Evolutionary conservation across 2,329 filamentous ascomycete species (phyloP).

Genomic region (Anisogramma anomala): DNA sequence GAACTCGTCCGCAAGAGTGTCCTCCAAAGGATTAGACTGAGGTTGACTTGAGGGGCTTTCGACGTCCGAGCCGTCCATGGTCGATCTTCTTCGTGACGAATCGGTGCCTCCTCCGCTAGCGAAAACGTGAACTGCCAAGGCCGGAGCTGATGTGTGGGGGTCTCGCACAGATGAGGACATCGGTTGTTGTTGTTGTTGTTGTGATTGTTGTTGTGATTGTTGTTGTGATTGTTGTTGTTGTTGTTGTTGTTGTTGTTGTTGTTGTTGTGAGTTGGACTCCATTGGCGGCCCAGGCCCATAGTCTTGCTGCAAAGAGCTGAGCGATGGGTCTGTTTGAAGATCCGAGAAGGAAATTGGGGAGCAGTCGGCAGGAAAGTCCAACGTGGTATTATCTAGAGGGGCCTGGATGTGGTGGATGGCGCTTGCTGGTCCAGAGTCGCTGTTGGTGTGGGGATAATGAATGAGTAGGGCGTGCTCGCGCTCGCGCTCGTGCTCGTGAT

Average conservation of each 20-base stretch:
- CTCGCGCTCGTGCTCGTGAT: too few relatives aligned
- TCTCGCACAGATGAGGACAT: too few relatives aligned
- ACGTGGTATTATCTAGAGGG: conserved; percentile 31
- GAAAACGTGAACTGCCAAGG: conserved; percentile 26
- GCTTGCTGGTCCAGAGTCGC: too few relatives aligned
- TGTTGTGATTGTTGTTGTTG: too few relatives aligned
- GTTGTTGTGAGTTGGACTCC: conserved; percentile 22
- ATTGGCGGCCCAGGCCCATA: too few relatives aligned
- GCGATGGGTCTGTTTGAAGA: conserved; percentile 30
- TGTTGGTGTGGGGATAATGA: conserved; percentile 24
- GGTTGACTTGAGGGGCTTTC: conserved; percentile 32
- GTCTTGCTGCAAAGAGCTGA: conserved; percentile 30
- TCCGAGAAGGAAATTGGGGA: conserved; percentile 40
- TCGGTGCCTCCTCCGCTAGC: conserved; percentile 20
- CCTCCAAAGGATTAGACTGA: conserved; percentile 36
- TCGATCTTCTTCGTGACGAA: conserved; percentile 15
- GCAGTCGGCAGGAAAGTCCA: conserved; percentile 40
- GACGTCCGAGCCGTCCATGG: conserved; percentile 34
- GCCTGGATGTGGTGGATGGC: too few relatives aligned
- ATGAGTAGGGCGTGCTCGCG: conserved; percentile 26
- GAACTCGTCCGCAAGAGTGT: conserved; percentile 47
- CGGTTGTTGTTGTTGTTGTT: too few relatives aligned
- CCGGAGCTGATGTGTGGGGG: conserved; percentile 26
- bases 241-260: too few relatives aligned
- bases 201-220: too few relatives aligned